Conservation (phyloP, 108 stramenopile genomes). For the Cylindrotheca fusiformis region DNA sequence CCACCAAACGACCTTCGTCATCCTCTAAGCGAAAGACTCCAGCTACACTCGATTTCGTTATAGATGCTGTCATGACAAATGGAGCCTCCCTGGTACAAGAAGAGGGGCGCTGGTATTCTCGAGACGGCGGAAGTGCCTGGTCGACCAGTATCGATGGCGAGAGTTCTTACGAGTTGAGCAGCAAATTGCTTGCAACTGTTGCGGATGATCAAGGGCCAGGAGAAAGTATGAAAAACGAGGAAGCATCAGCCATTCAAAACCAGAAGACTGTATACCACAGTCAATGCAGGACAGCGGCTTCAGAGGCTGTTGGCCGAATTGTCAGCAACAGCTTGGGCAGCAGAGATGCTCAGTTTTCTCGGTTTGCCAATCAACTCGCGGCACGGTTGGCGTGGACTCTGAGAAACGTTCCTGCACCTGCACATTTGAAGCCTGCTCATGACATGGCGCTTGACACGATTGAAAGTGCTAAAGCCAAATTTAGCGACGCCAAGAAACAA, state of each 20-base stretch:
- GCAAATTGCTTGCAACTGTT: conserved; percentile 6
- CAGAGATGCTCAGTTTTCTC: conserved; percentile 42
- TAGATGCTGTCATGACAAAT: conserved; percentile 85
- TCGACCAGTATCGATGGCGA: conserved; percentile 11
- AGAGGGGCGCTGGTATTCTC: conserved; percentile 84
- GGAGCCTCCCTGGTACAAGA: conserved; percentile 78
- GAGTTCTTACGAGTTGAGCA: conserved; percentile 14
- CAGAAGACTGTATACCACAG: conserved; percentile 46
- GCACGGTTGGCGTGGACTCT: conserved; percentile 79
- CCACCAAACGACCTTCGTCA: conserved; percentile 52
- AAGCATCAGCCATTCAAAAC: conserved; percentile 27
- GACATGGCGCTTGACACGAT: conserved; percentile 53
- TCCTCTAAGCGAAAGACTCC: conserved; percentile 47
- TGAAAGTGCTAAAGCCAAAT: conserved; percentile 25
- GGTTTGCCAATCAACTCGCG: conserved; percentile 62
- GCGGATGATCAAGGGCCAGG: conserved; percentile 2
- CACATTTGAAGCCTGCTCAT: conserved; percentile 38
- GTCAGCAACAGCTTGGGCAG: conserved; percentile 39
- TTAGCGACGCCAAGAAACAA: conserved; percentile 15
- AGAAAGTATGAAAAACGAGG: conserved; percentile 18
- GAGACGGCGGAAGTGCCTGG: conserved; percentile 85
- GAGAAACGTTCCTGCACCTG: conserved; percentile 35
- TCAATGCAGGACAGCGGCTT: conserved; percentile 69
- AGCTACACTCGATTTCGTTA: conserved; percentile 61
- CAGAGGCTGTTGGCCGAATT: conserved; percentile 74